These are phyloP conservation scores for Citrus maxima DNA, from an alignment of 345 rosid genomes.

Conservation along the genomic window DNA sequence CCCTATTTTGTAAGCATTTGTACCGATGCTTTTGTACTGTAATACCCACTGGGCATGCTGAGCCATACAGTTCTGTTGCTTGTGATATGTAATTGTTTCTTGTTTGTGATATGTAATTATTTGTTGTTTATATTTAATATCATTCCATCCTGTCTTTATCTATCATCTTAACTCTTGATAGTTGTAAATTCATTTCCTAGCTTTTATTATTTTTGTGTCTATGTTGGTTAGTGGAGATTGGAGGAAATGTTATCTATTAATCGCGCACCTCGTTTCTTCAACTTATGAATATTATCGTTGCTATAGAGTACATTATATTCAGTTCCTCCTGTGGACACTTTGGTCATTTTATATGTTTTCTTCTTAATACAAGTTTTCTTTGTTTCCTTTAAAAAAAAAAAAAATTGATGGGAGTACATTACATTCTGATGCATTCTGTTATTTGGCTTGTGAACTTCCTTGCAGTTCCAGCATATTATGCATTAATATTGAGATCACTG, in stretches of 20 bases:
- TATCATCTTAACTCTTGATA: neutral
- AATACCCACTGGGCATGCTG: neutral
- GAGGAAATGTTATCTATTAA: neutral
- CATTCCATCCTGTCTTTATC: neutral
- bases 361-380: too few species aligned
- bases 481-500: constrained; percentile 89
- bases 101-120: neutral
- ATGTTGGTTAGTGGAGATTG: neutral
- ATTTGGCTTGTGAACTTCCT: constrained; percentile 18
- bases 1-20: neutral
- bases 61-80: neutral
- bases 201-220: neutral
- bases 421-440: constrained; percentile 9
- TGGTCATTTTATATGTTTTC: too few species aligned
- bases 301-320: neutral
- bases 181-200: neutral
- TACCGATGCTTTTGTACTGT: neutral
- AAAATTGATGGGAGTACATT: neutral
- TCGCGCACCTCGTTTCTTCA: neutral
- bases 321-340: too few species aligned
- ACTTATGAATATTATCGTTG: neutral
- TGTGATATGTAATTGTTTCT: neutral
- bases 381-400: too few species aligned
- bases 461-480: constrained; percentile 95
- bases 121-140: neutral